Percentiles rank a stretch among this genome's conserved stretches.
phyloP scores from a whole-genome alignment of 1,284 basidiomycete species.

The Sparassis latifolia region DNA sequence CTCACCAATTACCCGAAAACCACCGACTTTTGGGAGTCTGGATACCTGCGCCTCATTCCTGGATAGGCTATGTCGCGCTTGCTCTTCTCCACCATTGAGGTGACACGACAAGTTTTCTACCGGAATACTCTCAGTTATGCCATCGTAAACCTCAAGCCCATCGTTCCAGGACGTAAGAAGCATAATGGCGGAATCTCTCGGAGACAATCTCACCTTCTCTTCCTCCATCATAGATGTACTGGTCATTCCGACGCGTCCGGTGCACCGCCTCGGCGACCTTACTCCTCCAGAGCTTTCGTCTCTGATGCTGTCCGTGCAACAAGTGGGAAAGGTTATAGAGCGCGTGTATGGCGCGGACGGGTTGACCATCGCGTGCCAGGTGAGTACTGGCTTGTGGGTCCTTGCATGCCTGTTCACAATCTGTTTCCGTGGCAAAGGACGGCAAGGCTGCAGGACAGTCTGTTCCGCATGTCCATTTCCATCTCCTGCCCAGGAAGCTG shows the following conservation, averaged over 20 bases:
- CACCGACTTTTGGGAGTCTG: too few species aligned
- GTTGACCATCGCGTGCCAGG: conserved; percentile 81
- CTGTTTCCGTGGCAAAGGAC: conserved; percentile 46
- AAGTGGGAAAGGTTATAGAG: conserved; percentile 63
- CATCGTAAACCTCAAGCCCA: conserved; percentile 89
- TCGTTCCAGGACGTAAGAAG: conserved; percentile 83
- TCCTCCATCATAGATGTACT: conserved; percentile 66
- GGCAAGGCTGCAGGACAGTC: conserved; percentile 82
- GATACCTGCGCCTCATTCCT: too few species aligned
- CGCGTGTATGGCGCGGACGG: conserved; percentile 69
- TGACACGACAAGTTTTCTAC: conserved; percentile 79
- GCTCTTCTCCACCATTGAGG: conserved; percentile 81
- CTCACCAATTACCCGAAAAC: too few species aligned
- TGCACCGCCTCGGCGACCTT: conserved; percentile 73
- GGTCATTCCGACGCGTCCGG: conserved; percentile 73
- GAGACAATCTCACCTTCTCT: neutral
- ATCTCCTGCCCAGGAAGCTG: conserved; percentile 74
- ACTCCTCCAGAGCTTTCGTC: conserved; percentile 64
- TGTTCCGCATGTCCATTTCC: conserved; percentile 88
- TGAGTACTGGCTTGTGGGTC: conserved; percentile 19
- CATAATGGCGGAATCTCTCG: neutral
- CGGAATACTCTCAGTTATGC: conserved; percentile 66
- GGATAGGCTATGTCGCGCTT: conserved; percentile 33
- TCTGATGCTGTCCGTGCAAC: conserved; percentile 72
- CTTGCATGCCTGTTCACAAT: too few species aligned